Evolutionary conservation across 441 rosid genomes (phyloP), one percentile per base, ranked within the genome.

Genomic region (Corymbia citriodora): DNA sequence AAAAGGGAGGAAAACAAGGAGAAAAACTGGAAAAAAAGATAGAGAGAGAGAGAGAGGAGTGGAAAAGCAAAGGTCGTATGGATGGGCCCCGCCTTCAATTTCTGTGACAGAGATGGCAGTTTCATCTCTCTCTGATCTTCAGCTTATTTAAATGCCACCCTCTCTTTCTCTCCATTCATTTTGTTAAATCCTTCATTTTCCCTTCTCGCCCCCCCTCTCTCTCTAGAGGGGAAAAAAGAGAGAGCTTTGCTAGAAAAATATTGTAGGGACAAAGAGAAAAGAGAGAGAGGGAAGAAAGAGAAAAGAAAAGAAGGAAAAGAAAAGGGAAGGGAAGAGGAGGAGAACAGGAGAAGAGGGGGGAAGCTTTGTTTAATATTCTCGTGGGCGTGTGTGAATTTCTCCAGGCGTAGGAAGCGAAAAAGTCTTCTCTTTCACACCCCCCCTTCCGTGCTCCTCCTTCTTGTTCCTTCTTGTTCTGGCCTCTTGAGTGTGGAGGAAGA

Each of bases 51-150:
- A 90, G 29, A 52, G 12, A 83, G 57, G 14, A 79, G 93, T 89
- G n/a, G 74, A 85, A 91, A 65, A 92, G 91, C 94, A 90, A 93
- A 93, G 95, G 98, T 95, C 97, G 94, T 94, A 59, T 89, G n/a
- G n/a, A 85, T 88, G 92, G 99, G 96, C 40, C 96, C 98, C 96
- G 94, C 93, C 83, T 90, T 93, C 94, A 95, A 23, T 91, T 93
- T 92, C 95, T 95, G 96, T 93, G 96, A 95, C 96, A 95, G 93
- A 89, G 95, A 94, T 94, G 91, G 94, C 94, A 93, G 96, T 96
- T 97, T 95, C 97, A 93, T 93, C 90, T 91, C 79, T 82, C 88
- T 87, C 89, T 89, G 54, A 90, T 82, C 40, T 89, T 89, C 61
- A 49, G 50, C 90, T 89, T 53, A 63, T 88, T 40, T 93, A 91